Conservation (phyloP, 1,139 yeast species). For the Hemisphaericaspora subhashii region DNA sequence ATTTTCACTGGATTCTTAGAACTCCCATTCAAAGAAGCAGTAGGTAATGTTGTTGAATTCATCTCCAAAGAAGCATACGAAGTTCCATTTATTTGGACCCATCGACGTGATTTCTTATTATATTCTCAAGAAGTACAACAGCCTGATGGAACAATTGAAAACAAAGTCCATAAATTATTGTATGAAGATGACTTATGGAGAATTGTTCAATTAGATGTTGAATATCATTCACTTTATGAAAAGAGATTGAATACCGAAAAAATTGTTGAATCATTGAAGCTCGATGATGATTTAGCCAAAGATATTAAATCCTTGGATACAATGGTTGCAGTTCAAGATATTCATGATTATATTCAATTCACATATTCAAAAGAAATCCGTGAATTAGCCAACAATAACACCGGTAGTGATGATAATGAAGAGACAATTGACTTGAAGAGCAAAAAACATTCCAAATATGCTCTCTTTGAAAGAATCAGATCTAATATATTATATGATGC, state of each 20-base stretch:
- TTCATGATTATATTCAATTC: slow-evolving; percentile 81
- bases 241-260: slow-evolving; percentile 66
- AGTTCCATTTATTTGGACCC: slow-evolving; percentile 96
- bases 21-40: slow-evolving; percentile 67
- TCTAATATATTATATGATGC: slow-evolving; percentile 66
- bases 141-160: slow-evolving; percentile 44
- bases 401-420: slow-evolving; percentile 14
- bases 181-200: slow-evolving; percentile 92
- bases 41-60: slow-evolving; percentile 75
- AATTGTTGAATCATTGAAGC: slow-evolving; percentile 53
- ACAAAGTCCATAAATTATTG: slow-evolving; percentile 51
- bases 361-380: slow-evolving; percentile 73
- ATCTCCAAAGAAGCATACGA: slow-evolving; percentile 78
- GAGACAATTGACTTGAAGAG: slow-evolving; percentile 18
- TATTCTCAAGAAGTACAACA: slow-evolving; percentile 54
- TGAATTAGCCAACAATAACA: slow-evolving; percentile 30
- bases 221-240: slow-evolving; percentile 81
- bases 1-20: slow-evolving; percentile 41
- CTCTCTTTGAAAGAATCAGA: slow-evolving; percentile 74
- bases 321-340: slow-evolving; percentile 83
- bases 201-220: slow-evolving; percentile 81
- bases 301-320: slow-evolving; percentile 60
- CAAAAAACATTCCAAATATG: slow-evolving; percentile 71
- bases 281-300: slow-evolving; percentile 58
- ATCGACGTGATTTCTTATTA: slow-evolving; percentile 84